Percentiles rank a stretch among this genome's conserved stretches.
These are phyloP conservation scores for Phlebiopsis gigantea DNA, from an alignment of 768 basidiomycete species.

Conservation along the genomic window DNA sequence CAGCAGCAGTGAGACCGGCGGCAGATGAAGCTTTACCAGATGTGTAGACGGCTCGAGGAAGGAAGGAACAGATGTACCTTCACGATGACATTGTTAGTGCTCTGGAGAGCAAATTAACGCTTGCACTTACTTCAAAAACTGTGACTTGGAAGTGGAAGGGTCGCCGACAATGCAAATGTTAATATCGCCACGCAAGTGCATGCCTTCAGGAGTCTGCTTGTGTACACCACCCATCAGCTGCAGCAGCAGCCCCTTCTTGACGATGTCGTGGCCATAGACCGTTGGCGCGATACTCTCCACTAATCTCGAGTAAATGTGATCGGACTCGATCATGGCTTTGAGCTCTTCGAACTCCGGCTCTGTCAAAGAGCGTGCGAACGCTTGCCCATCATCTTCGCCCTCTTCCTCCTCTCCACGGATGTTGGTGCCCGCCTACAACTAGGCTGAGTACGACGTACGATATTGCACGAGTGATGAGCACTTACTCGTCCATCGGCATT, in stretches of 20 bases:
- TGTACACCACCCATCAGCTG: conserved; percentile 99
- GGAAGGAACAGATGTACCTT: conserved; percentile 96
- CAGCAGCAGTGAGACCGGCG: conserved; percentile 96
- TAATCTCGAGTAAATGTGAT: conserved; percentile 90
- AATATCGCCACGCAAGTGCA: conserved; percentile 97
- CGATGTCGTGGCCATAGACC: conserved; percentile 97
- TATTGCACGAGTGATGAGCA: neutral
- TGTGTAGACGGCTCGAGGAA: conserved; percentile 96
- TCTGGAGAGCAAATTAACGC: neutral
- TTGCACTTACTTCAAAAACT: conserved; percentile 85
- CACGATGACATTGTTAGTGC: conserved; percentile 4
- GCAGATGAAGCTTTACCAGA: conserved; percentile 99
- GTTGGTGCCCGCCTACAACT: conserved; percentile 68
- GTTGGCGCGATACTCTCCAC: conserved; percentile 96
- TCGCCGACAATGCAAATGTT: conserved; percentile 99
- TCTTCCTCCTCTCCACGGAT: conserved; percentile 85
- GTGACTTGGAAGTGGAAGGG: conserved; percentile 96
- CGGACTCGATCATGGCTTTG: conserved; percentile 87
- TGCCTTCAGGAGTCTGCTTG: conserved; percentile 93
- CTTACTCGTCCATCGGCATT: conserved; percentile 85
- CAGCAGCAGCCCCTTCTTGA: conserved; percentile 93
- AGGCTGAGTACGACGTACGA: neutral
- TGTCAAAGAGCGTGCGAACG: conserved; percentile 85
- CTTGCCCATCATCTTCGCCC: conserved; percentile 71
- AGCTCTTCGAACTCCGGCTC: conserved; percentile 95